Evolutionary conservation across 2,329 filamentous ascomycete species (phyloP), one percentile per base, ranked within the genome.

Genomic region (Pestalotiopsis sp.): DNA sequence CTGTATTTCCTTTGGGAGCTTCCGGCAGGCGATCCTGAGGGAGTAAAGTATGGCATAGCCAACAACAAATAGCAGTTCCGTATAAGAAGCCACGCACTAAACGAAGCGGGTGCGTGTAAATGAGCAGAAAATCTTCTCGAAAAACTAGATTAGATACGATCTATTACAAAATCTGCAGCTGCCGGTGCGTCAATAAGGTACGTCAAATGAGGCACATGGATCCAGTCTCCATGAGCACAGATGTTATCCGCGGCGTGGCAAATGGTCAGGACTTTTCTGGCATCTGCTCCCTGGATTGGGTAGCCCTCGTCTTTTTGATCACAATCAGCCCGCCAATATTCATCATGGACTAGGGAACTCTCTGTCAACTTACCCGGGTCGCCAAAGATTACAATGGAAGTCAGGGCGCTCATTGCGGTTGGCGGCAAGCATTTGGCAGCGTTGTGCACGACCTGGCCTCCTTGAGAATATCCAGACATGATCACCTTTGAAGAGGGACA

Each of bases 391-490:
- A 66, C 56, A 14, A 66, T 24, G 13, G 64, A 66, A 20, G 38
- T 66, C 11, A 66, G 17, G 52, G 14, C 56, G 22, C 22, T 55
- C 64, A 66, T 60, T 6, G 52, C 22, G 13, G 56, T 26, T 13
- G 52, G 9, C 5, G 30, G 20, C 7, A 66, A 9, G 7, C 30
- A n/a, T 6, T 26, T 44, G 11, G 64, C 64, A 26, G 64, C 56
- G 17, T 60, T 66, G 24, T 66, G 64, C 4, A 66, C 64, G 26
- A 66, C n/a, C 14, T 66, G 64, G 9, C 55, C 30, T 5, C 64
- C 64, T 35, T 66, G 64, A 17, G 64, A 66, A 35, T 66, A 66
- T 9, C 64, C 64, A 17, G 64, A 39, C 56, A 66, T 58, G 35
- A 66, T 35, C 30, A 66, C 39, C 11, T 60, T 66, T 4, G 64